Evolutionary conservation across 768 basidiomycete genomes (phyloP), one percentile per base, ranked within the genome.

Genomic region (Exsudoporus frostii): DNA sequence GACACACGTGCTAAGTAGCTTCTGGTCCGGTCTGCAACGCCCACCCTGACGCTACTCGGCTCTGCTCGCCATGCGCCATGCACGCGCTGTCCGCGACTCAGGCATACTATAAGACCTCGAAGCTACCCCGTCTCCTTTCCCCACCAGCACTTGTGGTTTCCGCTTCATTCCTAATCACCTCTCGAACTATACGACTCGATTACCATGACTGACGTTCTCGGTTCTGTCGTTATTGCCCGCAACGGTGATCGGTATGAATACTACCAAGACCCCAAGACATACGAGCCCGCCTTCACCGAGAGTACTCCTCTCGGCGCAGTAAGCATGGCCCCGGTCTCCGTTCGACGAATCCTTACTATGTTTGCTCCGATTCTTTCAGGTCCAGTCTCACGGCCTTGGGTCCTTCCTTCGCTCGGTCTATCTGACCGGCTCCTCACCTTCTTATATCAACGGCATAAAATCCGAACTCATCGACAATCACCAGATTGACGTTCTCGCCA

Each of bases 291-390:
- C 29, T 77, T 78, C 64, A 82, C 86, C 9, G 81, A 83, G 73
- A 86, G 84, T 45, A 90, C 87, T 38, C 85, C 88, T 59, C 81
- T 89, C 57, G 88, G 88, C 51, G 85, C 85, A 72, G 86, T 85
- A 65, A 58, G 79, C 66, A 48, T 24, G 32, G 4, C 17, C 30
- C 22, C 10, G 7, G 24, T 25, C 7, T 38, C n/a, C 13, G 15
- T 39, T 38, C 27, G 11, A 48, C 41, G 19, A 14, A 27, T 25
- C 4, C 41, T 60, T 44, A 55, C 34, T n/a, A 9, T 25, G 39
- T 37, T 44, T 30, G 1, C 11, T 29, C 32, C 14, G 2, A 44
- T 48, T 41, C 45, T 45, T 9, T 29, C 56, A 90, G 88, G 78
- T 75, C 47, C 81, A 91, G 71, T 84, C 87, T 50, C 78, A 82